Evolutionary conservation across 148 eudicot species (phyloP).

Genomic region (Pouteria glomerata): DNA sequence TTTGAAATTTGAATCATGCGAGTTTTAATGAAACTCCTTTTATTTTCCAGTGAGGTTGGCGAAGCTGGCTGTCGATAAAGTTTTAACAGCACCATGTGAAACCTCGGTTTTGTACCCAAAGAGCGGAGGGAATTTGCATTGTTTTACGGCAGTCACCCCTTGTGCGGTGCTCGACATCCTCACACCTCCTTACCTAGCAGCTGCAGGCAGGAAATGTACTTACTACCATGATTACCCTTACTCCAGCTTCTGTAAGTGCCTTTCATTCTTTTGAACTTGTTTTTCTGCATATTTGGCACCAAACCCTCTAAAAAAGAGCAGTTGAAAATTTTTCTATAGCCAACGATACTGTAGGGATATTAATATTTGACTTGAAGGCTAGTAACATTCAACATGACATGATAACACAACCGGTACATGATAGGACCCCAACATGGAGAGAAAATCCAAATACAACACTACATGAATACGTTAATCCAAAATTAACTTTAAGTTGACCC

Average conservation of each 20-base stretch:
- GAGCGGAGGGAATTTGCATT: slow-evolving; percentile 85
- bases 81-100: slow-evolving; percentile 74
- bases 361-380: too few species aligned
- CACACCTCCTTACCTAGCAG: slow-evolving; percentile 77
- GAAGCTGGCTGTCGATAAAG: slow-evolving; percentile 70
- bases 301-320: neutral
- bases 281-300: neutral
- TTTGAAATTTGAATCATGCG: neutral
- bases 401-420: too few species aligned
- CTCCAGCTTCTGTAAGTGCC: slow-evolving; percentile 62
- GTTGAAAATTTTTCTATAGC: neutral
- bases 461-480: too few species aligned
- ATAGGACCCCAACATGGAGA: too few species aligned
- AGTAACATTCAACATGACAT: too few species aligned
- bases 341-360: neutral
- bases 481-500: too few species aligned
- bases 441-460: too few species aligned
- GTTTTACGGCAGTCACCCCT: slow-evolving; percentile 83
- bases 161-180: slow-evolving; percentile 96
- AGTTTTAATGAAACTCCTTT: slow-evolving; percentile 7
- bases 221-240: slow-evolving; percentile 90
- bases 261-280: neutral
- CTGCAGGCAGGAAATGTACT: slow-evolving; percentile 82
- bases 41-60: slow-evolving; percentile 71
- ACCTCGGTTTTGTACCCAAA: slow-evolving; percentile 73